A percentile compares a stretch with the other conserved stretches of the same genome.
phyloP scores from a whole-genome alignment of 2,329 filamentous ascomycete species.

The Colletotrichum navitas region DNA sequence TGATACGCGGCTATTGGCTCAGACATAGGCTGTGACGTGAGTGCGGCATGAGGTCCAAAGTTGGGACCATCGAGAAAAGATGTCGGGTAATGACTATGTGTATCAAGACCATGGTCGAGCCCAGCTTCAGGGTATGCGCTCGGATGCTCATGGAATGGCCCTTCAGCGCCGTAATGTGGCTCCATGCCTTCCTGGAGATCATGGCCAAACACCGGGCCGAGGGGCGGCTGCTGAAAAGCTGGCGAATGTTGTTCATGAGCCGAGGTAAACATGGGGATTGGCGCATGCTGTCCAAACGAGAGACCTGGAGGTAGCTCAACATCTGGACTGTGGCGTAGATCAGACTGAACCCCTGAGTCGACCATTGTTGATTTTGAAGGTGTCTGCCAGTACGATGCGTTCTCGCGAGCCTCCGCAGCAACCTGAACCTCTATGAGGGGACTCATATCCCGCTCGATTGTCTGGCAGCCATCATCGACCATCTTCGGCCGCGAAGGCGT shows the following conservation, averaged over 20 bases:
- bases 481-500: constrained; percentile 45
- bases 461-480: constrained; percentile 51
- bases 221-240: constrained; percentile 29
- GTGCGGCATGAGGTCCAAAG: constrained; percentile 8
- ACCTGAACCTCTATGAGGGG: constrained; percentile 42
- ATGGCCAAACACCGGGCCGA: constrained; percentile 25
- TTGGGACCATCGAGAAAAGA: constrained; percentile 32
- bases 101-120: constrained; percentile 17
- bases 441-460: constrained; percentile 45
- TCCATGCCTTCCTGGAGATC: constrained; percentile 13
- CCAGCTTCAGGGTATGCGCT: constrained; percentile 33
- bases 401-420: constrained; percentile 34
- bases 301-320: background rate
- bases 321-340: constrained; percentile 7
- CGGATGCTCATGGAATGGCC: constrained; percentile 18
- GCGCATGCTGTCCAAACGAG: constrained; percentile 16
- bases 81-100: constrained; percentile 23
- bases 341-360: constrained; percentile 36
- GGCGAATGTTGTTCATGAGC: constrained; percentile 26
- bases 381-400: constrained; percentile 27
- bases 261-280: constrained; percentile 31
- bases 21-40: constrained; percentile 7
- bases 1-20: constrained; percentile 18
- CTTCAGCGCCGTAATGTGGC: constrained; percentile 15
- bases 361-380: constrained; percentile 37